Evolutionary conservation across 139 green algal species (phyloP).

Genomic region (Bryopsis sp.): DNA sequence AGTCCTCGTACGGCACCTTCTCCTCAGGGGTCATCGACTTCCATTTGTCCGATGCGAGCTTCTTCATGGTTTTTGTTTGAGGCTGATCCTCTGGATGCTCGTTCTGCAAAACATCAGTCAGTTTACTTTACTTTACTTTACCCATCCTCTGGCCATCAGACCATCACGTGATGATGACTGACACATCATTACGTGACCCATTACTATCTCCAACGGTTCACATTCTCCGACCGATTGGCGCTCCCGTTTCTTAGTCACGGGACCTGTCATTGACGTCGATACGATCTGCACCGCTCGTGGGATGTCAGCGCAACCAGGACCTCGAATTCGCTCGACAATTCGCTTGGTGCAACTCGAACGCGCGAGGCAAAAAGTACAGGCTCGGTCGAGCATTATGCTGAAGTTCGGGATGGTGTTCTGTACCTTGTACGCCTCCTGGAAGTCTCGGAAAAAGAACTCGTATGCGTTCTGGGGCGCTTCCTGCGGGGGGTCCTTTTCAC

Average conservation of each 20-base stretch:
- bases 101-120: conserved; percentile 18
- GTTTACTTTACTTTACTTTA: neutral
- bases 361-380: too few relatives aligned
- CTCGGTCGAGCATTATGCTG: neutral
- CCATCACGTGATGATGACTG: too few relatives aligned
- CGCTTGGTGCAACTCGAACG: too few relatives aligned
- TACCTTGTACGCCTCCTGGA: conserved; percentile 26
- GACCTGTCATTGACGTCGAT: too few relatives aligned
- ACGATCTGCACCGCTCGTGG: too few relatives aligned
- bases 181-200: too few relatives aligned
- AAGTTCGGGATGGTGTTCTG: neutral
- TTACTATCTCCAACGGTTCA: too few relatives aligned
- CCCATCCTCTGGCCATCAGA: too few relatives aligned
- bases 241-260: too few relatives aligned
- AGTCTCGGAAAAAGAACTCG: conserved; percentile 29
- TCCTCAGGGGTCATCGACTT: conserved; percentile 23
- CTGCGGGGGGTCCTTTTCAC: conserved; percentile 19
- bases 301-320: too few relatives aligned
- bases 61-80: conserved; percentile 17
- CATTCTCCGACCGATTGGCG: too few relatives aligned
- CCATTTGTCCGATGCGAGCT: conserved; percentile 24
- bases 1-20: conserved; percentile 23
- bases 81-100: conserved; percentile 21
- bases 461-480: conserved; percentile 26
- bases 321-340: too few relatives aligned